Evolutionary conservation across 225 moss, liverwort and hornwort genomes (phyloP).

Genomic region (Sphagnum contortum): DNA sequence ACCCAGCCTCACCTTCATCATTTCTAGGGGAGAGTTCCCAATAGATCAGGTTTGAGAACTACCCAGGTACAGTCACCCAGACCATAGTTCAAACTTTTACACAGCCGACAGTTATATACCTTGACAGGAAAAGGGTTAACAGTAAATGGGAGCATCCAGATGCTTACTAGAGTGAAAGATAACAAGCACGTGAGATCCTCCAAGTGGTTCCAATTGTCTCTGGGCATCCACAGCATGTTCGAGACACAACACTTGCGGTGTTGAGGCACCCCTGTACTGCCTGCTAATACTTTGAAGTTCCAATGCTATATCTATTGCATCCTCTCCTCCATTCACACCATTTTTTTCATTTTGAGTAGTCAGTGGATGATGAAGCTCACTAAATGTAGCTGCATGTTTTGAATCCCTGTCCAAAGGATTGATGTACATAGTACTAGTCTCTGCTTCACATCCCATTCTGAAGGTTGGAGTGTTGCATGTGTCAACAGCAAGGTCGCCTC

Average conservation of each 20-base stretch:
- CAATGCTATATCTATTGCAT: neutral
- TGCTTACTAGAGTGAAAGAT: constrained; percentile 76
- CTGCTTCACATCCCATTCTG: constrained; percentile 22
- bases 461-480: constrained; percentile 17
- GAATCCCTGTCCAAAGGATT: constrained; percentile 18
- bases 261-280: constrained; percentile 26
- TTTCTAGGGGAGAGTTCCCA: no score
- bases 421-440: constrained; percentile 28
- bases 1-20: no score
- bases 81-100: no score
- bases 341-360: no score
- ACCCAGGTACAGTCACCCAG: no score
- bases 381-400: constrained; percentile 14
- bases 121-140: neutral
- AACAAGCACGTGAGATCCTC: constrained; percentile 64
- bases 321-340: no score
- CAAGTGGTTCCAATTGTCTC: constrained; percentile 54
- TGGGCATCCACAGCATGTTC: constrained; percentile 92
- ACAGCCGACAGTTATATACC: neutral
- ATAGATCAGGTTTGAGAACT: no score
- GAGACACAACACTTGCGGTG: constrained; percentile 68
- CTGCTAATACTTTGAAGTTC: neutral
- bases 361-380: no score
- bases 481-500: neutral
- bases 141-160: neutral